Percentiles rank a stretch among this genome's conserved stretches.
Evolutionary conservation across 2,329 filamentous ascomycete species (phyloP).

Genomic region (Purpureocillium lavendulum): DNA sequence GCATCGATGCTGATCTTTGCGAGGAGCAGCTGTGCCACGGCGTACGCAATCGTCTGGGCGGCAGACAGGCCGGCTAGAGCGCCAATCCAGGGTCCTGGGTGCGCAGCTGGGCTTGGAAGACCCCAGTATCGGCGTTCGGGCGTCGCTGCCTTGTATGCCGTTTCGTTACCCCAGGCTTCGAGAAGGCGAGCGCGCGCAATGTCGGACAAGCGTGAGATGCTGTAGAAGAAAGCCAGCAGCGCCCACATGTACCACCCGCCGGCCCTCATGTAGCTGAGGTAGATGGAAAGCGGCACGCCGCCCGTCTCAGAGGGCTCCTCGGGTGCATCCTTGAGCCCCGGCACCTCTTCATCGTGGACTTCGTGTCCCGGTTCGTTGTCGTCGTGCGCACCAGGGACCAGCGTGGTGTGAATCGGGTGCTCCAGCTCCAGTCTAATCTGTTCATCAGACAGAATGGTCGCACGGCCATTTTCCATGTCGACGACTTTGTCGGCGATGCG

Average conservation of each 20-base stretch:
- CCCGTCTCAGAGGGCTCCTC: conserved; percentile 42
- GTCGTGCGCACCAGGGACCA: conserved; percentile 5
- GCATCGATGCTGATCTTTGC: conserved; percentile 73
- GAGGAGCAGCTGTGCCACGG: conserved; percentile 57
- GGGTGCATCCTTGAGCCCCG: conserved; percentile 15
- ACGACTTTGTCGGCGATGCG: conserved; percentile 67
- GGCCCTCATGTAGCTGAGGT: conserved; percentile 79
- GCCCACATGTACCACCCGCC: conserved; percentile 69
- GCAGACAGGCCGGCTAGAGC: conserved; percentile 61
- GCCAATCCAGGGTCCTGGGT: conserved; percentile 68
- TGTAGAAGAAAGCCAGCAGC: conserved; percentile 53
- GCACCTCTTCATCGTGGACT: conserved; percentile 16
- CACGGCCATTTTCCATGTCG: conserved; percentile 55
- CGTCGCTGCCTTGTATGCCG: conserved; percentile 5
- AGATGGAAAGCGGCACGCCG: conserved; percentile 66
- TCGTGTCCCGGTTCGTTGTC: conserved; percentile 20
- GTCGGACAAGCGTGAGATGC: conserved; percentile 53
- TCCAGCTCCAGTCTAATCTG: conserved; percentile 32
- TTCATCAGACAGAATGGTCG: conserved; percentile 37
- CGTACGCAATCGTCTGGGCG: conserved; percentile 48
- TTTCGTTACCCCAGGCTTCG: conserved; percentile 73
- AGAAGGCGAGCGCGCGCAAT: conserved; percentile 71
- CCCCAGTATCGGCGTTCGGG: conserved; percentile 15
- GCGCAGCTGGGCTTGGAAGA: conserved; percentile 52
- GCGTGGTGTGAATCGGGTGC: conserved; percentile 23